phyloP scores from a whole-genome alignment of 805 yeast species.

The Candida parachauliodes region DNA sequence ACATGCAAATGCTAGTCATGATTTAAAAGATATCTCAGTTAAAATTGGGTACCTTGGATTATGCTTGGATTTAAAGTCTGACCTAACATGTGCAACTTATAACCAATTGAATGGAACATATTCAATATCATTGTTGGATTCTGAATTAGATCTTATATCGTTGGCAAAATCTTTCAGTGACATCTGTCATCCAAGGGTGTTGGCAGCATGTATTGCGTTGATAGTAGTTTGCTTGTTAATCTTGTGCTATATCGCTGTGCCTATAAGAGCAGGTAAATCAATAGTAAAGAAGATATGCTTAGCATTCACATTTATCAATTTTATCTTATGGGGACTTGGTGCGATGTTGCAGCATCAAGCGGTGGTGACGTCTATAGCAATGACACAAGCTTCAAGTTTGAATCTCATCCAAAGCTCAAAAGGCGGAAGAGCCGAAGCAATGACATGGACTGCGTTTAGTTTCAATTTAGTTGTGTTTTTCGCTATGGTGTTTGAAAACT shows the following conservation, averaged over 20 bases:
- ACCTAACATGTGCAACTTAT: slow-evolving; percentile 35
- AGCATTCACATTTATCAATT: slow-evolving; percentile 28
- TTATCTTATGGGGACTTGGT: slow-evolving; percentile 60
- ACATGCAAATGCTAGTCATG: slow-evolving; percentile 10
- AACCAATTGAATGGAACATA: slow-evolving; percentile 16
- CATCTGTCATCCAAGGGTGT: slow-evolving; percentile 52
- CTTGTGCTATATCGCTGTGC: slow-evolving; percentile 43
- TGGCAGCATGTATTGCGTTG: slow-evolving; percentile 47
- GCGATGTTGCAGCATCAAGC: slow-evolving; percentile 64
- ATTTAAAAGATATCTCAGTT: slow-evolving; percentile 39
- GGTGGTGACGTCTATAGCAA: slow-evolving; percentile 36
- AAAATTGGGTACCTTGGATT: slow-evolving; percentile 55
- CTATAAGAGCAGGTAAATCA: slow-evolving; percentile 45
- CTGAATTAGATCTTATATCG: slow-evolving; percentile 40
- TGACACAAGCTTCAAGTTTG: slow-evolving; percentile 51
- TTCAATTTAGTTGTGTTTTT: slow-evolving; percentile 41
- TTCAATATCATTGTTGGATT: slow-evolving; percentile 3
- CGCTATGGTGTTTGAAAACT: slow-evolving; percentile 28
- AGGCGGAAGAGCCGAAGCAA: slow-evolving; percentile 52
- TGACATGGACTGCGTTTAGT: slow-evolving; percentile 61
- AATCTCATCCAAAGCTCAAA: slow-evolving; percentile 38
- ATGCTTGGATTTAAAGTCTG: slow-evolving; percentile 41
- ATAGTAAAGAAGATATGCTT: slow-evolving; percentile 13
- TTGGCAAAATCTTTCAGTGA: slow-evolving; percentile 44
- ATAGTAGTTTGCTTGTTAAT: slow-evolving; percentile 38